Evolutionary conservation across 345 rosid genomes (phyloP), one percentile per base, ranked within the genome.

Genomic region (Citrus cavaleriei): DNA sequence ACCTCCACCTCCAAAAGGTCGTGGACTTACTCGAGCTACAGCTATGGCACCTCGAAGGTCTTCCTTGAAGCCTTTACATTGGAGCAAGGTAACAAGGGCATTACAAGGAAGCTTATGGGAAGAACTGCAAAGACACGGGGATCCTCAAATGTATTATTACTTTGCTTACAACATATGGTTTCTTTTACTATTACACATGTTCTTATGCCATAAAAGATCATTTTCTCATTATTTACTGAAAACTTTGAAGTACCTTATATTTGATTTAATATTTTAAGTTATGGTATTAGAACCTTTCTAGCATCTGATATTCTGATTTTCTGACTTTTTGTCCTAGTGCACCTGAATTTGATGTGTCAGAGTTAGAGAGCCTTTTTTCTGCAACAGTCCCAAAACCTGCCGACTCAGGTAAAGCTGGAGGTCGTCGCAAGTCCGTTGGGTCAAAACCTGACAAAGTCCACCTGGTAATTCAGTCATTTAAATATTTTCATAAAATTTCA

Each of bases 31-130:
- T 60, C 91, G 92, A 64, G 67, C 86, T 22, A 54, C 78, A 65
- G 84, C 83, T 58, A n/a, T 83, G 77, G 91, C 93, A 80, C 86
- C 87, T 12, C 86, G 87, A 79, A 90, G 92, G 85, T 93, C 98
- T 83, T 89, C 97, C 40, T 85, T 97, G 81, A 97, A 97, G 88
- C 99, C 99, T 78, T 75, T 97, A 74, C 99, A 94, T 70, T 97
- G 98, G 99, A 93, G 97, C 84, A 97, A 97, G 86, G 97, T 94
- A 81, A 88, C 99, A 83, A 90, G 98, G 88, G 97, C 93, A 77
- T 77, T 97, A 73, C 98, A 94, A 85, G 99, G 99, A 89, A 97
- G 98, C 87, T 93, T 97, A 79, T 97, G 98, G 99, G 98, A 97
- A 21, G 98, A 97, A 86, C 77, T 97, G 83, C 99, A 97, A 83